phyloP scores from a whole-genome alignment of 2,329 filamentous ascomycete genomes.

The Fusarium irregulare region DNA sequence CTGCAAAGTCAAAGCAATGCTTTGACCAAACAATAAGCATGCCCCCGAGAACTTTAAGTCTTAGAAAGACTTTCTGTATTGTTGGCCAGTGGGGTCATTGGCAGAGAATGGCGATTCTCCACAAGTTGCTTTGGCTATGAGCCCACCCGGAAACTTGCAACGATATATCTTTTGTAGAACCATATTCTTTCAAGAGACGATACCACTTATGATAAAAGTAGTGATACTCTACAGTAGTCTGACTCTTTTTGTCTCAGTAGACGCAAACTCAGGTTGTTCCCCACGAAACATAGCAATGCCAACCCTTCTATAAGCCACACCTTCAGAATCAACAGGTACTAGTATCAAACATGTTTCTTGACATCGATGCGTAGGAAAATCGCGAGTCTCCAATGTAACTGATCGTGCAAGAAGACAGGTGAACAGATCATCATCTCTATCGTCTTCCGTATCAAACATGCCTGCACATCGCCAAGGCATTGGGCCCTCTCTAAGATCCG shows the following conservation, averaged over 20 bases:
- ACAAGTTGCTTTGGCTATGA: neutral
- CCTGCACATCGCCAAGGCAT: conserved; percentile 11
- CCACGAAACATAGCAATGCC: neutral
- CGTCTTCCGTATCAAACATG: conserved; percentile 1
- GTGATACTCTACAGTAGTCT: neutral
- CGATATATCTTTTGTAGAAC: fast-evolving
- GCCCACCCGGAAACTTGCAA: neutral
- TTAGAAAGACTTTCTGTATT: neutral
- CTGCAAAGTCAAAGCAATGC: neutral
- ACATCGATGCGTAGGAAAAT: fast-evolving
- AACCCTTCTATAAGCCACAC: neutral
- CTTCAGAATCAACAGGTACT: neutral
- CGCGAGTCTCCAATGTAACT: neutral
- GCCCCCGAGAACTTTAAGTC: fast-evolving
- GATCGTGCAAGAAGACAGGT: conserved; percentile 17
- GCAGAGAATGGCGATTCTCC: neutral
- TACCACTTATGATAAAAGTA: too few species aligned
- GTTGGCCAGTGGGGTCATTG: neutral
- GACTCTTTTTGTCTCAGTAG: neutral
- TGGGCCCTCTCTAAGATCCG: neutral
- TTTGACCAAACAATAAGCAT: neutral
- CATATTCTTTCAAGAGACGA: too few species aligned
- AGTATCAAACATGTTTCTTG: conserved; percentile 9
- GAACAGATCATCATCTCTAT: neutral
- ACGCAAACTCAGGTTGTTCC: neutral